phyloP scores from a whole-genome alignment of 129 eudicot genomes.

The Lonicera japonica region DNA sequence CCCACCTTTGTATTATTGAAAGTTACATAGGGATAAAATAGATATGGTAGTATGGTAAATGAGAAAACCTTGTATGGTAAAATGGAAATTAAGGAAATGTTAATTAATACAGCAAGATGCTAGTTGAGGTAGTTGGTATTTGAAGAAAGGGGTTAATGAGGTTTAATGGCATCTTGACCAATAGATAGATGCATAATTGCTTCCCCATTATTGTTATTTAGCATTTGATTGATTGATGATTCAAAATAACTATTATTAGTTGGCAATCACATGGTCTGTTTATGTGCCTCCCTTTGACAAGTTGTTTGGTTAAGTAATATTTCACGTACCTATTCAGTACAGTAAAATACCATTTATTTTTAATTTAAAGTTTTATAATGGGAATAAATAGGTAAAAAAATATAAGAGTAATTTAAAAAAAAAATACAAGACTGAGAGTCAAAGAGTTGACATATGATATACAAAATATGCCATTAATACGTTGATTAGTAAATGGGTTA shows the following conservation, averaged over 20 bases:
- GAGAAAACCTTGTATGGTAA: background rate
- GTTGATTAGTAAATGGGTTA: too few relatives aligned
- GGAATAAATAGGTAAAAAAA: too few relatives aligned
- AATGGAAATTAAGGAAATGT: background rate
- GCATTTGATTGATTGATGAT: background rate
- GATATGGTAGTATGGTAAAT: background rate
- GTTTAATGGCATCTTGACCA: background rate
- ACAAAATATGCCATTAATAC: too few relatives aligned
- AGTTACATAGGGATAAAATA: background rate
- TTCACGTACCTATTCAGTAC: too few relatives aligned
- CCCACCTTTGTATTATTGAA: background rate
- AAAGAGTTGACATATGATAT: too few relatives aligned
- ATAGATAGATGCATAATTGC: slow-evolving; percentile 8
- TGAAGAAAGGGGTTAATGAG: background rate
- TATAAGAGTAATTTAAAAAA: too few relatives aligned
- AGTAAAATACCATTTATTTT: too few relatives aligned
- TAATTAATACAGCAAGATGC: background rate
- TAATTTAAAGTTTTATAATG: too few relatives aligned
- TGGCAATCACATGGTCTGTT: slow-evolving; percentile 29
- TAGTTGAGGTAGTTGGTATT: background rate
- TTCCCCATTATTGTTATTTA: background rate
- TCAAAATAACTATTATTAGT: slow-evolving; percentile 1
- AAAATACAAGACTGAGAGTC: too few relatives aligned
- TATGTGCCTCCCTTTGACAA: background rate
- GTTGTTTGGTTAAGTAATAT: background rate